Evolutionary conservation across 2,329 filamentous ascomycete genomes (phyloP).

Genomic region (Stagonosporopsis chrysanthemi): DNA sequence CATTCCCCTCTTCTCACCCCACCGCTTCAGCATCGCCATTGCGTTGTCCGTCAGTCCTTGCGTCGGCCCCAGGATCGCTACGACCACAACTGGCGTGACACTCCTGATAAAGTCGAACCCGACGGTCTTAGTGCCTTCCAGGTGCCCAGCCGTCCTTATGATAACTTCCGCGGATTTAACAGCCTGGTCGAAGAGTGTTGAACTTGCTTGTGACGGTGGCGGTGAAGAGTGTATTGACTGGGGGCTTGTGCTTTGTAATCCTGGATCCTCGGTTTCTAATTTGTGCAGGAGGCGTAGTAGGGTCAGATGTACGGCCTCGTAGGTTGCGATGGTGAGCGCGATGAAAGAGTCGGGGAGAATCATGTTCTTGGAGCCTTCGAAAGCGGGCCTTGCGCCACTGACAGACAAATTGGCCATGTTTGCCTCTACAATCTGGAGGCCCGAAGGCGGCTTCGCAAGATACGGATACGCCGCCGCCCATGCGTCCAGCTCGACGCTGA

Average conservation of each 20-base stretch:
- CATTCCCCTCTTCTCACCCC: conserved; percentile 27
- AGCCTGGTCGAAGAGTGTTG: conserved; percentile 1
- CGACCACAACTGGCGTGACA: conserved; percentile 36
- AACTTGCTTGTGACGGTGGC: neutral
- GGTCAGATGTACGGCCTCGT: conserved; percentile 29
- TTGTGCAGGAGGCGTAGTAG: conserved; percentile 31
- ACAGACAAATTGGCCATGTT: conserved; percentile 22
- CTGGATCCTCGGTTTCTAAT: conserved; percentile 17
- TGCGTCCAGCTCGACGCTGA: conserved; percentile 27
- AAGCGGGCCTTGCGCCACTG: conserved; percentile 2
- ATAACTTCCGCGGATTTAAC: conserved; percentile 5
- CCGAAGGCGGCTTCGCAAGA: conserved; percentile 20
- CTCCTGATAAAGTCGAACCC: conserved; percentile 39
- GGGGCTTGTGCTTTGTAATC: neutral
- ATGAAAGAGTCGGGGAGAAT: conserved; percentile 32
- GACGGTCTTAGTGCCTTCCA: conserved; percentile 33
- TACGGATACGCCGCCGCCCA: conserved; percentile 35
- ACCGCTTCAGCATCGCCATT: conserved; percentile 33
- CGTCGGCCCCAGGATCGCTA: conserved; percentile 29
- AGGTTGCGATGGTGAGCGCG: conserved; percentile 33
- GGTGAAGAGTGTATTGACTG: neutral
- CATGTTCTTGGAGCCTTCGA: conserved; percentile 14
- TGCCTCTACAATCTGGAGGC: conserved; percentile 10
- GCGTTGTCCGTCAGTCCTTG: conserved; percentile 24
- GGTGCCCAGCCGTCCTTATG: conserved; percentile 1